Evolutionary conservation across 805 yeast species (phyloP), one percentile per base, ranked within the genome.

Genomic region (Yamadazyma kitorensis): DNA sequence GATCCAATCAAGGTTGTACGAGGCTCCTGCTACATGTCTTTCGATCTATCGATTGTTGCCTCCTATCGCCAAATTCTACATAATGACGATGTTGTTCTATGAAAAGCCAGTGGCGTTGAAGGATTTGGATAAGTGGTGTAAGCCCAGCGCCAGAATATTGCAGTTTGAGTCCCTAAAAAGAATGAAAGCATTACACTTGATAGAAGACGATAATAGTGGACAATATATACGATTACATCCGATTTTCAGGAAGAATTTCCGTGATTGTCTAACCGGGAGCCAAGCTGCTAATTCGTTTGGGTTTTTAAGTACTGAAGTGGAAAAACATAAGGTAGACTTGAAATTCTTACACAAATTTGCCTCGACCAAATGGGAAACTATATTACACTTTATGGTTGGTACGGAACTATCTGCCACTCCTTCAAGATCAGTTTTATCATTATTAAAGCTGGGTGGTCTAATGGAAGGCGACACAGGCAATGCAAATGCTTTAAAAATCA

Each of bases 341-440:
- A 72, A 70, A 23, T 82, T 81, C 48, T 65, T 91, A 30, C 94
- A 86, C 46, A 68, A 68, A 24, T 89, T 87, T 59, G 95, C 96
- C 10, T 74, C 87, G 5, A 75, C 72, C 29, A 87, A 84, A 53
- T 93, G 98, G 98, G 99, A 93, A 55, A 78, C 86, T 6, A 91
- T 93, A 47, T 68, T 93, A 48, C 98, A 93, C 68, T 93, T 82
- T 64, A 91, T 93, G 98, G 99, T 93, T 27, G 96, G 98, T 2
- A 86, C 97, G 0, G 85, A 86, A 33, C 62, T 81, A 29, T 68
- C 75, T 8, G 72, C 68, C 12, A 63, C 76, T 2, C 96, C 96
- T 3, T 81, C 89, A 30, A 72, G 74, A n/a, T 89, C 91, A 12
- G 97, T 91, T 1, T 65, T 93, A 31, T 74, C 79, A 12, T 65